Evolutionary conservation across 2,329 filamentous ascomycete species (phyloP).

Genomic region (Lachnellula arida): DNA sequence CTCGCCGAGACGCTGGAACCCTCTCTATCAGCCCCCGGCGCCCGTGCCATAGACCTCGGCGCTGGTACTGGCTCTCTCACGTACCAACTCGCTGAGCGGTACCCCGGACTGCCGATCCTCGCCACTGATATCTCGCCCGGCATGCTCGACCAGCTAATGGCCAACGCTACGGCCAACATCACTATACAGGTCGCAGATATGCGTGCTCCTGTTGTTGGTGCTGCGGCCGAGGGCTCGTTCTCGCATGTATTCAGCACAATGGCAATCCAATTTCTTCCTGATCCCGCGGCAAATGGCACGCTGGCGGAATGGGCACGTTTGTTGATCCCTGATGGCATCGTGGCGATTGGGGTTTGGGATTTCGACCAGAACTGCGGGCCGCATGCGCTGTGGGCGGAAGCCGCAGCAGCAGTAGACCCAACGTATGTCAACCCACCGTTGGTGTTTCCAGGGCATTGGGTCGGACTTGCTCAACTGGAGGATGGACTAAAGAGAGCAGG

Average conservation of each 20-base stretch:
- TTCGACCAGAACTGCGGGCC: conserved; percentile 6
- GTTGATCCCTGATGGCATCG: background rate
- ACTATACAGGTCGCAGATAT: conserved; percentile 8
- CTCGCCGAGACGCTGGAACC: background rate
- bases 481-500: background rate
- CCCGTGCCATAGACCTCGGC: conserved; percentile 4
- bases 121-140: conserved; percentile 7
- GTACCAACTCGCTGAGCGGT: background rate
- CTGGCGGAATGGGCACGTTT: conserved; percentile 1
- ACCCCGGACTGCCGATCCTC: conserved; percentile 1
- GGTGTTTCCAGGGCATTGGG: background rate
- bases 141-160: conserved; percentile 1
- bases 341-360: conserved; percentile 4
- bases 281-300: background rate
- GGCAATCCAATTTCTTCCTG: conserved; percentile 5
- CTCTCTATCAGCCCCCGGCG: background rate
- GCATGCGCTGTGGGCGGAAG: conserved; percentile 2
- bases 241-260: conserved; percentile 9
- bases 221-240: background rate
- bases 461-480: background rate
- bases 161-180: background rate
- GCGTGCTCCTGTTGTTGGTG: conserved; percentile 1
- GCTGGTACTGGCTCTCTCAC: conserved; percentile 5
- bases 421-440: background rate
- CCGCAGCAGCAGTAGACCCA: background rate